phyloP scores from a whole-genome alignment of 78 protist genomes.

The Isochrysis galbana region DNA sequence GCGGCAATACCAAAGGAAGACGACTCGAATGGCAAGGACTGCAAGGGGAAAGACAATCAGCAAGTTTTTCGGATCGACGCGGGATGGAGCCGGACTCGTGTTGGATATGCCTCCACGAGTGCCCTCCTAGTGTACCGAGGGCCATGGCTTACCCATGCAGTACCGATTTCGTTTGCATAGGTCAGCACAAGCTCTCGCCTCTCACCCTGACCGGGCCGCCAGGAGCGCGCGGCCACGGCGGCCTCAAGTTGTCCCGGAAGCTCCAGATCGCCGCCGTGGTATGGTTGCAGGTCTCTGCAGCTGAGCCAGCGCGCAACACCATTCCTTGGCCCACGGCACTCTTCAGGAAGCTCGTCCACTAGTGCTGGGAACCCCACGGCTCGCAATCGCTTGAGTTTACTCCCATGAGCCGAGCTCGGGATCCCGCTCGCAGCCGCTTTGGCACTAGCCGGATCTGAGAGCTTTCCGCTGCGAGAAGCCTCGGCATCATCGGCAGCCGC shows the following conservation, averaged over 20 bases:
- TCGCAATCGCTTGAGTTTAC: too few relatives aligned
- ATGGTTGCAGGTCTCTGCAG: background rate
- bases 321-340: background rate
- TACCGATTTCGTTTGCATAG: conserved; percentile 3
- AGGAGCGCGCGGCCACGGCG: background rate
- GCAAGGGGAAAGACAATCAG: too few relatives aligned
- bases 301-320: background rate
- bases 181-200: conserved; percentile 6
- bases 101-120: too few relatives aligned
- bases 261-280: conserved; percentile 19
- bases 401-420: background rate
- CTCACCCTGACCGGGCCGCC: background rate
- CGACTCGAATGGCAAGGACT: too few relatives aligned
- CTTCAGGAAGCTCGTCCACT: too few relatives aligned
- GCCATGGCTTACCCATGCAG: background rate
- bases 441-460: background rate
- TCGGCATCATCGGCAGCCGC: too few relatives aligned
- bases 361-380: too few relatives aligned
- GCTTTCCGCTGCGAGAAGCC: too few relatives aligned
- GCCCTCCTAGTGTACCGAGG: too few relatives aligned
- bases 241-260: background rate
- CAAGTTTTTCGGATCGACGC: too few relatives aligned
- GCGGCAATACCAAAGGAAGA: too few relatives aligned
- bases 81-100: too few relatives aligned
- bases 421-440: background rate